phyloP scores from a whole-genome alignment of 495 filamentous ascomycete species.

The Bryoglossum gracile region DNA sequence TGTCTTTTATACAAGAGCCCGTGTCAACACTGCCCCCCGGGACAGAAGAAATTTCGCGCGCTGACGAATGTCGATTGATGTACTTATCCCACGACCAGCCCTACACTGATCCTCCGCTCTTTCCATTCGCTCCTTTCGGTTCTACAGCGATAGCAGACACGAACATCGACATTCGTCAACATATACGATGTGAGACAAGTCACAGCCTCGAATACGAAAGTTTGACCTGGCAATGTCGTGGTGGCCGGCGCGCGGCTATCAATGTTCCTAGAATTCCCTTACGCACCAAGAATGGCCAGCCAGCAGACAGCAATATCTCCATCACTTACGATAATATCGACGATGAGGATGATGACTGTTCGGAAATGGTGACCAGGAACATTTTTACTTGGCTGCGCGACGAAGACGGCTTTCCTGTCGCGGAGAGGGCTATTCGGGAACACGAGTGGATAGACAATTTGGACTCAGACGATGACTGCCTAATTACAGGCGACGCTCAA shows the following conservation, averaged over 20 bases:
- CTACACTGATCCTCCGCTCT: slow-evolving; percentile 20
- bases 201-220: slow-evolving; percentile 19
- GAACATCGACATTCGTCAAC: slow-evolving; percentile 22
- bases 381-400: slow-evolving; percentile 24
- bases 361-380: slow-evolving; percentile 20
- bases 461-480: slow-evolving; percentile 20
- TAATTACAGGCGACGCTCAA: slow-evolving; percentile 15
- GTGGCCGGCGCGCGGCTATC: slow-evolving; percentile 1
- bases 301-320: slow-evolving; percentile 2
- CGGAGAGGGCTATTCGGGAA: slow-evolving; percentile 20
- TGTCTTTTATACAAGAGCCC: slow-evolving; percentile 23
- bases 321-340: slow-evolving; percentile 18
- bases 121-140: slow-evolving; percentile 21
- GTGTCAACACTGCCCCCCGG: slow-evolving; percentile 6
- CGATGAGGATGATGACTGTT: slow-evolving; percentile 19
- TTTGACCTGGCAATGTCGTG: slow-evolving; percentile 16
- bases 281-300: slow-evolving; percentile 16
- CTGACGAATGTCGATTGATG: slow-evolving; percentile 23
- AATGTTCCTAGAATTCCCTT: slow-evolving; percentile 13
- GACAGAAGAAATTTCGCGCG: slow-evolving; percentile 15
- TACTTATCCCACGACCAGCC: slow-evolving; percentile 19
- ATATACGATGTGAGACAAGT: slow-evolving; percentile 15
- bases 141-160: slow-evolving; percentile 15
- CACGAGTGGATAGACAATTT: slow-evolving; percentile 23
- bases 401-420: slow-evolving; percentile 21